Percentiles rank a stretch among this genome's conserved stretches.
Conservation (phyloP, 2,329 filamentous ascomycete genomes). For the Neonectria neomacrospora region DNA sequence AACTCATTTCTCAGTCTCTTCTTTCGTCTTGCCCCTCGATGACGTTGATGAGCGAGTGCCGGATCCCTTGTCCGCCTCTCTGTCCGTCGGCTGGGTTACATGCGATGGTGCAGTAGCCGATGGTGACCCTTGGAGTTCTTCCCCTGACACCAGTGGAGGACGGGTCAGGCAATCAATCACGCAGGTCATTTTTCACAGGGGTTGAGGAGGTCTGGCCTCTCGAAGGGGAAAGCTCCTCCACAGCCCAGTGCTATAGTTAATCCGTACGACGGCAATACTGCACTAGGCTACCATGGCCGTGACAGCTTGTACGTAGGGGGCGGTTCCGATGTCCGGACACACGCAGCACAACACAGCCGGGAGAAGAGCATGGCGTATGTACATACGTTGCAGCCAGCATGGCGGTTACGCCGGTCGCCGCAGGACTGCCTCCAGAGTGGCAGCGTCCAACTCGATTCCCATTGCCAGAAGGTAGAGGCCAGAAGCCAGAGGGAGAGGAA, state of each 20-base stretch:
- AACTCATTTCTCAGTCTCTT: background rate
- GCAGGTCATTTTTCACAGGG: conserved; percentile 16
- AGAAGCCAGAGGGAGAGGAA: conserved; percentile 14
- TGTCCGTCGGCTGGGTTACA: conserved; percentile 14
- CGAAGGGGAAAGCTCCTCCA: conserved; percentile 16
- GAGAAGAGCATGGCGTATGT: conserved; percentile 14
- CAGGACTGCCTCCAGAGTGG: conserved; percentile 6
- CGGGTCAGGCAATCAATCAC: conserved; percentile 27
- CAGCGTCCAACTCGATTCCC: conserved; percentile 21
- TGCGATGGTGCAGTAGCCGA: conserved; percentile 20
- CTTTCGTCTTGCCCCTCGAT: conserved; percentile 39
- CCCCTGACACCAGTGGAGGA: conserved; percentile 19
- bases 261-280: conserved; percentile 13
- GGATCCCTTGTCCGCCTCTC: conserved; percentile 10
- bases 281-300: conserved; percentile 2
- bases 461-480: conserved; percentile 3
- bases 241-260: background rate
- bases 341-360: background rate
- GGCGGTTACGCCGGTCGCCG: conserved; percentile 18
- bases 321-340: background rate
- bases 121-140: conserved; percentile 20
- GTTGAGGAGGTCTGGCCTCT: conserved; percentile 10
- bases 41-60: conserved; percentile 33
- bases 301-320: background rate
- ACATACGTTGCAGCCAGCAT: conserved; percentile 11